phyloP scores from a whole-genome alignment of 352 stramenopile genomes.

The Phytophthora citrophthora region DNA sequence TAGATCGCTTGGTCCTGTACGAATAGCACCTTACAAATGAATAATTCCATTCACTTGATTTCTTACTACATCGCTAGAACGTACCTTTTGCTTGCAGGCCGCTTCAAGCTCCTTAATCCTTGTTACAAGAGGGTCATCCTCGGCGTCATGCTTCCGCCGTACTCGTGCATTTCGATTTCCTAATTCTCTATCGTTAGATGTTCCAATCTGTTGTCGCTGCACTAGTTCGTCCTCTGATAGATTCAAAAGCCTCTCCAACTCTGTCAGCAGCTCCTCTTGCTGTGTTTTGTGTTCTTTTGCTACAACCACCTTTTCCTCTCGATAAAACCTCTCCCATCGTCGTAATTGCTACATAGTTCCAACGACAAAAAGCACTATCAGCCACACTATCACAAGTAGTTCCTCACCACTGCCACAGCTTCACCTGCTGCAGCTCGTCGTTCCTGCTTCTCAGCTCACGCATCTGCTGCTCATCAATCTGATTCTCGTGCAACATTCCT shows the following conservation, averaged over 20 bases:
- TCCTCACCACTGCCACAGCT: neutral
- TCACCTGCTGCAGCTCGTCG: slow-evolving; percentile 51
- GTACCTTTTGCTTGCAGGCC: slow-evolving; percentile 77
- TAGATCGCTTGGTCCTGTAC: slow-evolving; percentile 70
- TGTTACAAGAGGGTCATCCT: slow-evolving; percentile 31
- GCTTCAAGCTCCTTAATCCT: slow-evolving; percentile 75
- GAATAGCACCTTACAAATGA: neutral
- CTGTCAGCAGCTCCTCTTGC: slow-evolving; percentile 61
- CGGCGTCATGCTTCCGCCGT: slow-evolving; percentile 21
- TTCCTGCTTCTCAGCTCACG: slow-evolving; percentile 47
- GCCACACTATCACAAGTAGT: neutral
- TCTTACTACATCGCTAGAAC: neutral
- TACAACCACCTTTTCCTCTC: slow-evolving; percentile 45
- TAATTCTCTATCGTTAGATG: slow-evolving; percentile 6
- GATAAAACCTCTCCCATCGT: slow-evolving; percentile 68
- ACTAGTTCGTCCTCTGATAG: slow-evolving; percentile 41
- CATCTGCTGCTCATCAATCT: slow-evolving; percentile 47
- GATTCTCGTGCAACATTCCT: slow-evolving; percentile 52
- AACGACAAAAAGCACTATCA: slow-evolving; percentile 9
- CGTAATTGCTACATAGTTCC: slow-evolving; percentile 42
- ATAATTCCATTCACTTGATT: neutral
- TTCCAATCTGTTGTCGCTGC: slow-evolving; percentile 10
- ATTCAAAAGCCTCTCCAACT: slow-evolving; percentile 52
- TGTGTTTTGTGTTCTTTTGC: slow-evolving; percentile 42
- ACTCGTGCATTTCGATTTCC: slow-evolving; percentile 21